Base-by-base conservation (phyloP, 192 early-diverging fungal species). In the Mortierella antarctica region DNA sequence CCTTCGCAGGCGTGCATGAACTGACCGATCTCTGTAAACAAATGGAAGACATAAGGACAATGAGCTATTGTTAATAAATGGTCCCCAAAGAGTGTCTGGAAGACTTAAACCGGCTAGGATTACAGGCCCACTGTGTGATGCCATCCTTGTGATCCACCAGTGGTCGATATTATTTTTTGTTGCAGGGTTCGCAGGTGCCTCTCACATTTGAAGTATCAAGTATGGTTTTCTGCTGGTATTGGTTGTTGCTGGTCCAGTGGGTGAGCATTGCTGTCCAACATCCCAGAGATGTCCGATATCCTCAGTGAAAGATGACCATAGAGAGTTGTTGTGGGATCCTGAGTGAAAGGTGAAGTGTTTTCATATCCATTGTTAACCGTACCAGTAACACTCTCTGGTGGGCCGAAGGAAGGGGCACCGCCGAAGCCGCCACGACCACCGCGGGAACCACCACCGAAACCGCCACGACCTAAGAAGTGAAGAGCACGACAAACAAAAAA, bases 1-100 rank as follows among this genome's bases (percentile, higher is more conserved):
- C 96, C 96, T 82, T 99, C 96, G 82, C 98, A 99, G 47, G 93
- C 88, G 83, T 99, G 97, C 86, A 96, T 85, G 81, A 95, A 98
- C 47, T 88, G 71, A 51, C 98, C 98, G 87, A 98, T 92, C 65
- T 92, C 94, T 95, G 65, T 55, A 62, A 41, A 61, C 21, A 23
- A 17, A 42, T 46, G 15, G 40, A 15, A 9, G 58, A 41, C 13
- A 17, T 13, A 41, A 44, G 13, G n/a, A 56, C 8, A 7, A 21
- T 17, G 15, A 7, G 21, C 9, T 40, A 71, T 11, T 46, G 23
- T 39, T 17, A 39, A 39, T 23, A 39, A 42, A n/a, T 21, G 2
- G 40, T 21, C 57, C 57, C 18, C 12, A 31, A 31, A 31, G 31
- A 31, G 31, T 31, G 31, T 31, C 31, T 31, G 31, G 31, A 31